Evolutionary conservation across 495 filamentous ascomycete species (phyloP), one percentile per base, ranked within the genome.

Genomic region (Glutinoglossum americanum): DNA sequence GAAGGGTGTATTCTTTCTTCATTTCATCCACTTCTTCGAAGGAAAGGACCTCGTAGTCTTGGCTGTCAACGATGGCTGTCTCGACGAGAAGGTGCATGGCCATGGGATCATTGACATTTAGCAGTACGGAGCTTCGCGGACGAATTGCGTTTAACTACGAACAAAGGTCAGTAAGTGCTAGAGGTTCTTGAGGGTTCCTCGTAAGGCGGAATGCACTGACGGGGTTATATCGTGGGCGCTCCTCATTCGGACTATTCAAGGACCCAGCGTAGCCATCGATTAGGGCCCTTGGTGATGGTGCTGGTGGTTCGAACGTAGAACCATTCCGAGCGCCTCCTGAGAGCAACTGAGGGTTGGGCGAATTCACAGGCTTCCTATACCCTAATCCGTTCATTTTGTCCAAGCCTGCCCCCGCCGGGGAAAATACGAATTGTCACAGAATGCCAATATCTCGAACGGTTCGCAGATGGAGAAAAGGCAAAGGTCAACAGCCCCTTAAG

Each of bases 61-160:
- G 79, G 67, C 87, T 90, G 68, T 98, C 92, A 45, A 79, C 78
- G 60, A 96, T 80, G 10, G 92, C 92, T 28, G 87, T 96, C 70
- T 96, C 90, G 61, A 90, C 89, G 56, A 98, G 74, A 17, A 98
- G 73, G 68, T 97, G 94, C 69, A 94, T 77, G 10, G 74, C 72
- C 23, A 84, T 76, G 10, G 76, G 77, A 62, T 84, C 80, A 58
- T 69, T 71, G 54, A 69, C 61, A 59, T 76, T 72, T 26, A 74
- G 66, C 13, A 70, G 65, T 21, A 67, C 68, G 7, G 74, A 74
- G 60, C 67, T 74, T 41, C 66, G 67, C 21, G 66, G 67, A 51
- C 69, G 67, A 39, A 39, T 51, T 37, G 58, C 51, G 51, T 67
- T 62, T 8, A 23, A 69, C 27, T 39, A 21, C 32, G 55, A 11